Conservation (phyloP, 2,329 filamentous ascomycete genomes). For the Cordyceps farinosa region DNA sequence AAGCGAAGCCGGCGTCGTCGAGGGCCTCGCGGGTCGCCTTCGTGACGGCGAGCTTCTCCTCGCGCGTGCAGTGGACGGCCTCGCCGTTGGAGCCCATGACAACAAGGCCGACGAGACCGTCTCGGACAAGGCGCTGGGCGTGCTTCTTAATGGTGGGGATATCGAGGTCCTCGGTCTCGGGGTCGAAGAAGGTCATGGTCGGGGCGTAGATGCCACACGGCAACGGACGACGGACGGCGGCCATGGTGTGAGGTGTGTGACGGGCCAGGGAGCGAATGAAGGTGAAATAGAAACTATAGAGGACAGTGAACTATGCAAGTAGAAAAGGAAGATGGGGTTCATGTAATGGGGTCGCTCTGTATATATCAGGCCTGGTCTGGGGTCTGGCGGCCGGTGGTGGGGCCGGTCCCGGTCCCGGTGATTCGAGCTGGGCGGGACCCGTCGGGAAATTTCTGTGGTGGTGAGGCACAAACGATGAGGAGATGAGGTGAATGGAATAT, state of each 20-base stretch:
- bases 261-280: neutral
- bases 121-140: conserved; percentile 70
- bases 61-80: conserved; percentile 75
- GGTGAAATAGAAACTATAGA: neutral
- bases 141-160: conserved; percentile 76
- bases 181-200: conserved; percentile 87
- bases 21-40: conserved; percentile 76
- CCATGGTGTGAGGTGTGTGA: conserved; percentile 13
- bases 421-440: neutral
- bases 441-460: neutral
- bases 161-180: conserved; percentile 79
- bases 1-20: conserved; percentile 71
- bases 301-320: neutral
- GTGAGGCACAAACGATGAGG: neutral
- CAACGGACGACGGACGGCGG: conserved; percentile 50
- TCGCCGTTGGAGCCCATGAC: conserved; percentile 91
- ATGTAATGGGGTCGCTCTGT: neutral
- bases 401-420: conserved; percentile 9
- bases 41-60: conserved; percentile 73
- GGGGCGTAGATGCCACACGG: conserved; percentile 83
- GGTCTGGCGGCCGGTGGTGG: conserved; percentile 5
- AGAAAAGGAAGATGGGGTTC: neutral
- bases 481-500: neutral
- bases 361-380: neutral
- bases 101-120: conserved; percentile 76